Percentiles rank a stretch among this genome's conserved stretches.
phyloP scores from a whole-genome alignment of 2,329 filamentous ascomycete species.

The Ophiosphaerella herpotricha region DNA sequence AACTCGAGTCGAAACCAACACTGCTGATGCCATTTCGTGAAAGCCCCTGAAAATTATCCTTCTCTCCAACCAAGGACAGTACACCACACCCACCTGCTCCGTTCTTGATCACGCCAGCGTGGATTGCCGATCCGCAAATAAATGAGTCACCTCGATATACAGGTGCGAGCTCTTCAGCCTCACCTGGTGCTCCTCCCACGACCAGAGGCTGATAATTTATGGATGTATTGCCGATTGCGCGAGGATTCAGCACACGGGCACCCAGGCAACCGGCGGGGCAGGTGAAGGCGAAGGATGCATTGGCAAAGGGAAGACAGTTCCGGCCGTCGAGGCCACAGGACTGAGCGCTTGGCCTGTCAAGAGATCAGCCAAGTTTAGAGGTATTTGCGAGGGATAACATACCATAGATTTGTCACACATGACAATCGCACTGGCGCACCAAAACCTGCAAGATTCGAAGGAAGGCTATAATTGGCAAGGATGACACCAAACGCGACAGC shows the following conservation, averaged over 20 bases:
- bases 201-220: slow-evolving; percentile 68
- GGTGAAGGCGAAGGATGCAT: slow-evolving; percentile 58
- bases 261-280: slow-evolving; percentile 60
- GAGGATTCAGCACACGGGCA: slow-evolving; percentile 54
- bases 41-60: slow-evolving; percentile 23
- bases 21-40: slow-evolving; percentile 39
- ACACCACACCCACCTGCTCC: slow-evolving; percentile 41
- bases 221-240: slow-evolving; percentile 61
- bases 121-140: slow-evolving; percentile 44
- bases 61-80: slow-evolving; percentile 31
- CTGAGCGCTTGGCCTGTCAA: slow-evolving; percentile 32
- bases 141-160: slow-evolving; percentile 46
- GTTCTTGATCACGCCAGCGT: slow-evolving; percentile 38
- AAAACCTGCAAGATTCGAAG: slow-evolving; percentile 67
- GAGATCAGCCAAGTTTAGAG: slow-evolving; percentile 7
- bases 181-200: slow-evolving; percentile 62
- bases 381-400: slow-evolving; percentile 17
- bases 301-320: slow-evolving; percentile 59
- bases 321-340: slow-evolving; percentile 60
- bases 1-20: slow-evolving; percentile 38
- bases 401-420: slow-evolving; percentile 73
- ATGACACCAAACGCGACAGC: slow-evolving; percentile 70
- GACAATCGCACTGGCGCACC: slow-evolving; percentile 68
- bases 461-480: slow-evolving; percentile 63
- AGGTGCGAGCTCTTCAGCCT: slow-evolving; percentile 7